A percentile compares a stretch with the other conserved stretches of the same genome.
phyloP scores from a whole-genome alignment of 78 protist genomes.

The Ministeria vibrans region DNA sequence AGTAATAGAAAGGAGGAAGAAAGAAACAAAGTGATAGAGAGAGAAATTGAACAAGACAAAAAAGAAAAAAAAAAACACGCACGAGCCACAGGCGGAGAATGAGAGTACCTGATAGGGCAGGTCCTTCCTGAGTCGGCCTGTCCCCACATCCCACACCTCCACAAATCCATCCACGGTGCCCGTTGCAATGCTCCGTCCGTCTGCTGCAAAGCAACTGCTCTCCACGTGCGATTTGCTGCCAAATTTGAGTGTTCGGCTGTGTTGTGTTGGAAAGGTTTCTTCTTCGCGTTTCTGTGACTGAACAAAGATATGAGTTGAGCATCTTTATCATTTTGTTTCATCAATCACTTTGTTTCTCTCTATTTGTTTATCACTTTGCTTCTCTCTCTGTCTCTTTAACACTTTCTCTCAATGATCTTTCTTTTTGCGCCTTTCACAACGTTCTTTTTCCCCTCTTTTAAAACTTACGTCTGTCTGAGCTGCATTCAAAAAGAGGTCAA shows the following conservation, averaged over 20 bases:
- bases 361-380: no score
- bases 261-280: not conserved
- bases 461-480: no score
- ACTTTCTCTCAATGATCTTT: no score
- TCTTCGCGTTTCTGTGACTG: not conserved
- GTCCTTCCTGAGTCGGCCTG: slow-evolving; percentile 57
- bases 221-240: slow-evolving; percentile 40
- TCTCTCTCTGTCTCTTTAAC: no score
- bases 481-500: no score
- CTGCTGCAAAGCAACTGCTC: slow-evolving; percentile 50
- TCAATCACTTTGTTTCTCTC: no score
- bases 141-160: slow-evolving; percentile 57
- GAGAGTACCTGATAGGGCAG: slow-evolving; percentile 46
- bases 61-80: not conserved
- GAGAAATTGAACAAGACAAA: no score
- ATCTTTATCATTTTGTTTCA: no score
- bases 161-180: slow-evolving; percentile 60
- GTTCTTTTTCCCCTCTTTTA: no score
- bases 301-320: no score
- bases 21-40: no score
- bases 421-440: no score
- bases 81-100: not conserved
- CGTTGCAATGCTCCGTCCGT: slow-evolving; percentile 48
- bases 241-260: not conserved
- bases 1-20: not conserved